A percentile compares a stretch with the other conserved stretches of the same genome.
phyloP scores from a whole-genome alignment of 176 grass and related monocot species.

The Oryza officinalis region DNA sequence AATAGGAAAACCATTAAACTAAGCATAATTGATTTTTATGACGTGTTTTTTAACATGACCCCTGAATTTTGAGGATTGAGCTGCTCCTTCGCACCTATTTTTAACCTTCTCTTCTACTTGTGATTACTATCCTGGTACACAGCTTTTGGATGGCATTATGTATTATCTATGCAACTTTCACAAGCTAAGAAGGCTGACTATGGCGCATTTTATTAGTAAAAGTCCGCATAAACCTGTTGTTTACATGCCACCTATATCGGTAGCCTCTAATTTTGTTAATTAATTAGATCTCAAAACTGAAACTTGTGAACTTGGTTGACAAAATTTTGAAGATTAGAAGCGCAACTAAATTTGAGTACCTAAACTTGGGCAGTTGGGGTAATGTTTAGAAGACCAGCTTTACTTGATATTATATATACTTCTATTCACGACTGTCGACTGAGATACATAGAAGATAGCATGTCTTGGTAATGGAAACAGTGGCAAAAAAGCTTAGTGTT shows the following conservation, averaged over 20 bases:
- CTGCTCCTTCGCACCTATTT: not conserved
- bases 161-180: not conserved
- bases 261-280: not conserved
- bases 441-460: not conserved
- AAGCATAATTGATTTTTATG: not conserved
- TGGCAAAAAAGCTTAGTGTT: not conserved
- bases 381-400: not conserved
- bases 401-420: constrained; percentile 3
- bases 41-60: not conserved
- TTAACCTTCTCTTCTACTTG: not conserved
- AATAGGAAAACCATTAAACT: too few species aligned
- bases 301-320: not conserved
- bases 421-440: not conserved
- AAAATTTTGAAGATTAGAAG: not conserved
- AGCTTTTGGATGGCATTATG: not conserved
- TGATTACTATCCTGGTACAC: not conserved
- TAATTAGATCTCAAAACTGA: not conserved
- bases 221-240: not conserved
- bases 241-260: not conserved
- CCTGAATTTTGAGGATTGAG: not conserved
- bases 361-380: not conserved
- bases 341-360: not conserved
- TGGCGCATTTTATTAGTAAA: not conserved
- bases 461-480: not conserved
- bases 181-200: not conserved